Conservation (phyloP, 768 basidiomycete species). For the Boletus tomentosulus region DNA sequence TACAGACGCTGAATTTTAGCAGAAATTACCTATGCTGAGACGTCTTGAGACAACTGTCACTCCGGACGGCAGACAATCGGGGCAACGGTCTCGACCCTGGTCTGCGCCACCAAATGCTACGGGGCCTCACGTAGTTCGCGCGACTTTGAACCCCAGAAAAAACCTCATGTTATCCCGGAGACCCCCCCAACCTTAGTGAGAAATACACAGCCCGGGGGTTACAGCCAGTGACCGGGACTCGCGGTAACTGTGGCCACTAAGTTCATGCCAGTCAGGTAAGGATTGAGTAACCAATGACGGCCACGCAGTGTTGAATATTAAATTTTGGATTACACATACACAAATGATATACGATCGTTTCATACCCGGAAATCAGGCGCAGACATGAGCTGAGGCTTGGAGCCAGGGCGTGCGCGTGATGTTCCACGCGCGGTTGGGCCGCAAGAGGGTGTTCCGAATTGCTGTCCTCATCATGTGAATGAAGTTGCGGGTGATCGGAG, state of each 20-base stretch:
- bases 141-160: conserved; percentile 19
- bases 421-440: conserved; percentile 1
- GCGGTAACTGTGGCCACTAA: conserved; percentile 3
- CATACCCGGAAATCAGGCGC: conserved; percentile 24
- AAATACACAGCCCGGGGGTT: conserved; percentile 4
- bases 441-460: neutral
- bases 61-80: conserved; percentile 38
- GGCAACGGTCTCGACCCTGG: conserved; percentile 22
- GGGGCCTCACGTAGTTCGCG: conserved; percentile 16
- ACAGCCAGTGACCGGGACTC: neutral
- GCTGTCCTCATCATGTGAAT: conserved; percentile 1
- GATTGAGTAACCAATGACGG: conserved; percentile 1
- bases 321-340: conserved; percentile 16
- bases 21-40: conserved; percentile 35
- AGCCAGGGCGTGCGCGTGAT: neutral
- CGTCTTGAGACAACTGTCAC: conserved; percentile 48
- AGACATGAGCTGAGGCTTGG: neutral
- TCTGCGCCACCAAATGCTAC: conserved; percentile 24
- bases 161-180: conserved; percentile 9
- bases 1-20: conserved; percentile 7
- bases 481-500: conserved; percentile 11
- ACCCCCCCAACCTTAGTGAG: conserved; percentile 6
- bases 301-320: conserved; percentile 18
- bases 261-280: conserved; percentile 14
- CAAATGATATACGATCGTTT: conserved; percentile 10